Evolutionary conservation across 2,329 filamentous ascomycete genomes (phyloP).

Genomic region (Keithomyces neogunnii): DNA sequence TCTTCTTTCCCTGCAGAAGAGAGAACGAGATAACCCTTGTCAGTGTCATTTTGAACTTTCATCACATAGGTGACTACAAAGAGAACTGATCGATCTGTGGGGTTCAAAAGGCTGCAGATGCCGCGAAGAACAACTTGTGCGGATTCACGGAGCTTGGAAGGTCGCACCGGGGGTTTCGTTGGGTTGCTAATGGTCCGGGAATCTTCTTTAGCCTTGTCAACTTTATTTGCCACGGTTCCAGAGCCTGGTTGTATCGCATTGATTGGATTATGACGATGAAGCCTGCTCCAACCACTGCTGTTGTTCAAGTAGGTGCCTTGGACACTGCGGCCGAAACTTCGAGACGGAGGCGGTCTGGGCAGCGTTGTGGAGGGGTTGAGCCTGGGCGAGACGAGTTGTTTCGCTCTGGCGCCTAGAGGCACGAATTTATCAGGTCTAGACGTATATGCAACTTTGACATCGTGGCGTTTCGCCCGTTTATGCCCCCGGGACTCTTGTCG

Average conservation of each 20-base stretch:
- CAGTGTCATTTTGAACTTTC: slow-evolving; percentile 8
- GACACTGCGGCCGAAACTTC: not conserved
- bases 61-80: slow-evolving; percentile 11
- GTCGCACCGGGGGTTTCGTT: not conserved
- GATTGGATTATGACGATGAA: not conserved
- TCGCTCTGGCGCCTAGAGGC: not conserved
- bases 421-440: slow-evolving; percentile 3
- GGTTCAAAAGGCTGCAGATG: slow-evolving; percentile 10
- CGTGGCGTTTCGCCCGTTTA: not conserved
- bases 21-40: slow-evolving; percentile 13
- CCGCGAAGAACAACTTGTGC: slow-evolving; percentile 13
- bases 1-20: slow-evolving; percentile 6
- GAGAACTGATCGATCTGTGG: not conserved
- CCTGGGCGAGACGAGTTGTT: not conserved
- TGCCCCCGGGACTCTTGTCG: not conserved
- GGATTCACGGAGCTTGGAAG: not conserved
- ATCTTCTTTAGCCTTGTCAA: too few species aligned
- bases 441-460: not conserved
- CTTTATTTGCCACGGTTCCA: too few species aligned
- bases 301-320: not conserved
- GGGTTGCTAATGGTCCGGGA: not conserved
- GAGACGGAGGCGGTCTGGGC: not conserved
- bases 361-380: not conserved
- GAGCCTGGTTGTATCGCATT: too few species aligned
- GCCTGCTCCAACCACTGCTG: not conserved